These are phyloP conservation scores for Solanum clarkiae DNA, from an alignment of 257 asterid species.

Conservation along the genomic window DNA sequence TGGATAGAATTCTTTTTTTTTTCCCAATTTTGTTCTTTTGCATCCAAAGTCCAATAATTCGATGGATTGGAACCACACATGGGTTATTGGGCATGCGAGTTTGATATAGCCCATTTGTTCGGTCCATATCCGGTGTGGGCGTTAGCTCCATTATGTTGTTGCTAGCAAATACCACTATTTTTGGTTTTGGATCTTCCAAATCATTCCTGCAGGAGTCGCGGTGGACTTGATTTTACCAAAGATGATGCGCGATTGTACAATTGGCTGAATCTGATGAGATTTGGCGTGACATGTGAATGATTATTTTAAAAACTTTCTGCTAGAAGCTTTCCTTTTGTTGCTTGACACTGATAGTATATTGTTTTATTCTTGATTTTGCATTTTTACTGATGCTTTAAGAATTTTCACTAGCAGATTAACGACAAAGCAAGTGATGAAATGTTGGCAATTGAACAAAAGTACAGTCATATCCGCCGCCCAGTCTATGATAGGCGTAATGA, in stretches of 20 bases:
- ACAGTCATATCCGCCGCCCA: constrained; percentile 73
- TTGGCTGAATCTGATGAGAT: not conserved
- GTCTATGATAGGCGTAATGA: constrained; percentile 75
- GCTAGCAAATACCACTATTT: too few relatives aligned
- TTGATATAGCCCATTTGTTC: too few relatives aligned
- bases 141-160: too few relatives aligned
- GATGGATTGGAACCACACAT: too few relatives aligned
- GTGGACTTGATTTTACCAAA: too few relatives aligned
- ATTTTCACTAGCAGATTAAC: constrained; percentile 50
- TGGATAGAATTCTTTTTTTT: too few relatives aligned
- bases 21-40: too few relatives aligned
- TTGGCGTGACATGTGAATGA: not conserved
- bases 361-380: not conserved
- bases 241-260: not conserved
- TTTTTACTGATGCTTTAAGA: not conserved
- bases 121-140: too few relatives aligned
- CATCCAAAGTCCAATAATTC: too few relatives aligned
- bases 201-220: too few relatives aligned
- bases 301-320: not conserved
- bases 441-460: constrained; percentile 85
- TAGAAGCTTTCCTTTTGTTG: not conserved
- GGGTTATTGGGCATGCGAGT: too few relatives aligned
- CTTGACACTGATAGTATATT: not conserved
- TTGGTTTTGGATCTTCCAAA: too few relatives aligned
- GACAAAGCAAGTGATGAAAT: constrained; percentile 94